Evolutionary conservation across 2,329 filamentous ascomycete species (phyloP).

Genomic region (Leptographium radiaticola): DNA sequence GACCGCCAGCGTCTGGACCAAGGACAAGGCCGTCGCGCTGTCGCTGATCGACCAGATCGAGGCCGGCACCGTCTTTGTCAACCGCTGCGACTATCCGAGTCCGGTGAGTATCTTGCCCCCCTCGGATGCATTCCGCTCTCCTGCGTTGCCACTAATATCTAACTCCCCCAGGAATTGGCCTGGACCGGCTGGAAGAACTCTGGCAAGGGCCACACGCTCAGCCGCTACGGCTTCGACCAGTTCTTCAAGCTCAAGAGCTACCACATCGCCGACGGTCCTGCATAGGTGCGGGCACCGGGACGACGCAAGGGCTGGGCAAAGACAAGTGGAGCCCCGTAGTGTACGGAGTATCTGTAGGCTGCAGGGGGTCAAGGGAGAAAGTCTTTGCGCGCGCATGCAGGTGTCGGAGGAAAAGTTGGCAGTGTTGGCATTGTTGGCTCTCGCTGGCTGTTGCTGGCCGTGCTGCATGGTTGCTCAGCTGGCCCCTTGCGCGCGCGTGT

Average conservation of each 20-base stretch:
- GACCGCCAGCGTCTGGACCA: constrained; percentile 96
- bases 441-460: no score
- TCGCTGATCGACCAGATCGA: constrained; percentile 70
- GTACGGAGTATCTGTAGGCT: no score
- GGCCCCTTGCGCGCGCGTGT: no score
- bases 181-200: constrained; percentile 98
- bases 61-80: constrained; percentile 92
- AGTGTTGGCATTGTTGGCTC: no score
- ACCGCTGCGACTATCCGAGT: constrained; percentile 82
- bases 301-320: no score
- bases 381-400: no score
- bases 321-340: no score
- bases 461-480: no score
- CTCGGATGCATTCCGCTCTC: background rate
- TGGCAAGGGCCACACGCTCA: constrained; percentile 80
- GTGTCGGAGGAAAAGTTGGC: no score
- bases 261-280: constrained; percentile 70
- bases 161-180: constrained; percentile 59
- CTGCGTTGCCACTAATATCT: background rate
- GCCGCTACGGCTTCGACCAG: constrained; percentile 83
- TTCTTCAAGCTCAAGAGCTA: constrained; percentile 96
- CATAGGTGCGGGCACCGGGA: background rate
- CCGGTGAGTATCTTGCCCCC: constrained; percentile 48
- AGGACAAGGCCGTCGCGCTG: constrained; percentile 63
- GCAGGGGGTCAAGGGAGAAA: background rate